These are phyloP conservation scores for Rasamsonia emersonii DNA, from an alignment of 2,329 filamentous ascomycete genomes.

Conservation along the genomic window DNA sequence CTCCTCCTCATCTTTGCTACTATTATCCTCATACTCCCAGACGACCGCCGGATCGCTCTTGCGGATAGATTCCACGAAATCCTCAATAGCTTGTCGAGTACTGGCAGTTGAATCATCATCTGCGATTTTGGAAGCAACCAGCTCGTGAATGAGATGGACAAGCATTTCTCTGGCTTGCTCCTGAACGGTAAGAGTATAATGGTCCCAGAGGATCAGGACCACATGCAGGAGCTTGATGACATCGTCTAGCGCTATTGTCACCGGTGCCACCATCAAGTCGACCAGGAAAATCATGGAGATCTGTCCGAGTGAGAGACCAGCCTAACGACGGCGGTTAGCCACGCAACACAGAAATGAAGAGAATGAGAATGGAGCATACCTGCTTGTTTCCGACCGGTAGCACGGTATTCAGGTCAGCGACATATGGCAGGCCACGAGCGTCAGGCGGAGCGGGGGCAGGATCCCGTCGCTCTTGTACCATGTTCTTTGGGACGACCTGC, in stretches of 20 bases:
- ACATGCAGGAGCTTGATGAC: slow-evolving; percentile 84
- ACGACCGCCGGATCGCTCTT: slow-evolving; percentile 75
- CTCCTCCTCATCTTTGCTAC: slow-evolving; percentile 63
- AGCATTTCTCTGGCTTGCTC: slow-evolving; percentile 97
- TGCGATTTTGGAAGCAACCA: slow-evolving; percentile 72
- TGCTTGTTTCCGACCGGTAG: slow-evolving; percentile 86
- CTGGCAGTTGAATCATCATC: slow-evolving; percentile 62
- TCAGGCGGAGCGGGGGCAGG: slow-evolving; percentile 59
- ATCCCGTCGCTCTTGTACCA: slow-evolving; percentile 83
- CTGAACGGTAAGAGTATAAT: slow-evolving; percentile 89
- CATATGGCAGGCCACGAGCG: slow-evolving; percentile 69
- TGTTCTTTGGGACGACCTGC: slow-evolving; percentile 89
- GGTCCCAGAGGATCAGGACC: slow-evolving; percentile 91
- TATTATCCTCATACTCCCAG: slow-evolving; percentile 92
- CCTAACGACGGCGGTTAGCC: slow-evolving; percentile 27
- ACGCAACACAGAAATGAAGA: background rate
- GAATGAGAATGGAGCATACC: slow-evolving; percentile 31
- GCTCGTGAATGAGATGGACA: slow-evolving; percentile 91
- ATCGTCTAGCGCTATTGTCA: slow-evolving; percentile 68
- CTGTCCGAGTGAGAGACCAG: slow-evolving; percentile 86
- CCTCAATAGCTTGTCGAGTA: slow-evolving; percentile 69
- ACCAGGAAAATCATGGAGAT: slow-evolving; percentile 88
- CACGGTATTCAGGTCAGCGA: slow-evolving; percentile 71
- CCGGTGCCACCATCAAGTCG: slow-evolving; percentile 88
- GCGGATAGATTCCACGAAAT: slow-evolving; percentile 78